Base-by-base conservation (phyloP, 2,329 filamentous ascomycete genomes). In the Colletotrichum destructivum region DNA sequence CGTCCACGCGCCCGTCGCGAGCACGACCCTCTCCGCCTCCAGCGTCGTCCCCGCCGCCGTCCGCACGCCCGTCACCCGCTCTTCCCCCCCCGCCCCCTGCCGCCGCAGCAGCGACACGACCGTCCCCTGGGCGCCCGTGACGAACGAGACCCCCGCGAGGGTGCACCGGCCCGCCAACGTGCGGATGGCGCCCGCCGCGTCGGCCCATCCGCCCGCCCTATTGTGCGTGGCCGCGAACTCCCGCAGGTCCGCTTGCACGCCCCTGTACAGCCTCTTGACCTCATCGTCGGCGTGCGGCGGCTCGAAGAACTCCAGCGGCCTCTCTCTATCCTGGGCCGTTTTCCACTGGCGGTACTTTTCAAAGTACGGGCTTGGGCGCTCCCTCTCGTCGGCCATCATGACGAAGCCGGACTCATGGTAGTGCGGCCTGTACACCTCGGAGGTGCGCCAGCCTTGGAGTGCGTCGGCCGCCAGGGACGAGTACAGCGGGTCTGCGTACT, bases 1-100 rank as follows among this genome's bases (percentile, higher is more conserved):
- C 16, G 90, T 91, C 92, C 92, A 94, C 3, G 92, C 91, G 12
- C 92, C 92, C 1, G 91, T 88, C 1, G 92, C 90, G 3, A 94
- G 81, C 60, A 94, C 82, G 2, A 77, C 76, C 13, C 93, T 81
- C n/a, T 82, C 82, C 6, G 88, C 91, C 16, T 73, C 69, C 54
- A 83, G 73, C 8, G 85, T 26, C 85, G 44, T 56, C 1, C 73
- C 73, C 16, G 61, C 69, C 0, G 76, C 73, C 1, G 77, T 73
- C 9, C 79, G 75, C 3, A 81, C 75, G 1, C 79, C 79, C 0
- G 74, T 71, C 4, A 80, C 75, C 13, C 60, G 74, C 26, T 26
- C 26, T 26, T 4, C 4, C 26, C 26, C 26, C 26, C 26, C 26
- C 26, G 0, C 40, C 35, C 4, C 61, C 70, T 1, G 51, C 26